These are phyloP conservation scores for Drechslerella dactyloides DNA, from an alignment of 2,329 filamentous ascomycete genomes.

Conservation along the genomic window DNA sequence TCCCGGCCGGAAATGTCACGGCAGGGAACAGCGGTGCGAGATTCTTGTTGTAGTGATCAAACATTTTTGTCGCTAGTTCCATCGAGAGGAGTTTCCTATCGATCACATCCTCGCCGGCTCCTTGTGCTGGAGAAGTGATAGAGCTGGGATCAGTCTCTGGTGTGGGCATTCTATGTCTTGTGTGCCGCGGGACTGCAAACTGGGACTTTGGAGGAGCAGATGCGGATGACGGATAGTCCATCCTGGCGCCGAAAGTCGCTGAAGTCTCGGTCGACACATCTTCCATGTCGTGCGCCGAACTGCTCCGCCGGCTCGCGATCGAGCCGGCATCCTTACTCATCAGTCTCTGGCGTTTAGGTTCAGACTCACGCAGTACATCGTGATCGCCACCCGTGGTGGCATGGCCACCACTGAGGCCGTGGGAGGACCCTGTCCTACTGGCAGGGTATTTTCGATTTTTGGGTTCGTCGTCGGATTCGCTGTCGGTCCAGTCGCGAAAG, in stretches of 20 bases:
- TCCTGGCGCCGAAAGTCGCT: constrained; percentile 40
- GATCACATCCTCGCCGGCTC: constrained; percentile 59
- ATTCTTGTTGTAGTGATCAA: constrained; percentile 54
- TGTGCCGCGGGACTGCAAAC: constrained; percentile 42
- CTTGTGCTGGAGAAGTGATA: constrained; percentile 50
- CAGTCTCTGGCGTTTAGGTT: constrained; percentile 51
- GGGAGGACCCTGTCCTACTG: constrained; percentile 23
- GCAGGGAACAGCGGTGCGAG: constrained; percentile 54
- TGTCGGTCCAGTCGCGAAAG: constrained; percentile 32
- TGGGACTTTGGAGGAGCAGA: constrained; percentile 48
- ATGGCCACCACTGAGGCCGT: not conserved
- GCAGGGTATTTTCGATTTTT: constrained; percentile 31
- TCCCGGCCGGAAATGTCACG: constrained; percentile 53
- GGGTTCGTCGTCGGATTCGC: constrained; percentile 38
- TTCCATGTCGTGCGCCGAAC: constrained; percentile 71
- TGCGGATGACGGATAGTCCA: constrained; percentile 36
- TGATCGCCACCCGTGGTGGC: constrained; percentile 12
- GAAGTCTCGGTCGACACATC: constrained; percentile 74
- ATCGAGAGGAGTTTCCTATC: constrained; percentile 63
- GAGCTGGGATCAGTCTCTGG: constrained; percentile 49
- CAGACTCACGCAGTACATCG: constrained; percentile 46
- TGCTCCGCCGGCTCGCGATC: constrained; percentile 37
- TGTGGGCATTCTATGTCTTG: constrained; percentile 55
- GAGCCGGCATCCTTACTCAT: constrained; percentile 44
- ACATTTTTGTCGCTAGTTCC: constrained; percentile 63